Evolutionary conservation across 495 filamentous ascomycete species (phyloP).

Genomic region (Lepidopterella palustris): DNA sequence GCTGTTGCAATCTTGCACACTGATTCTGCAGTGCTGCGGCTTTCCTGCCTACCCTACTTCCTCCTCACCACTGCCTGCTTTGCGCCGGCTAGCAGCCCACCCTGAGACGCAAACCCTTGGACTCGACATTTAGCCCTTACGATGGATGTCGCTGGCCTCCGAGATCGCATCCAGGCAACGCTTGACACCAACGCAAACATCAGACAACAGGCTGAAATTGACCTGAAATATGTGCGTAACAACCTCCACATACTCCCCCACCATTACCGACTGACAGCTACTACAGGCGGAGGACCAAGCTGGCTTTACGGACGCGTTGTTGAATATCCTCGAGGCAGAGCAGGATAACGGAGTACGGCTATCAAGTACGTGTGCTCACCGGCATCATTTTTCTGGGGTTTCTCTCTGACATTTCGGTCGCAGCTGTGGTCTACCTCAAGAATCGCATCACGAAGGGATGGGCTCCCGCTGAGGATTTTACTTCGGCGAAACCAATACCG

Average conservation of each 20-base stretch:
- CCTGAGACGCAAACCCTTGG: neutral
- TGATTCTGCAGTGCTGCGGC: neutral
- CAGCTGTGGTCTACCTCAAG: constrained; percentile 96
- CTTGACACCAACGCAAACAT: constrained; percentile 78
- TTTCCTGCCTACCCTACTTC: neutral
- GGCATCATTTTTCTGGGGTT: constrained; percentile 3
- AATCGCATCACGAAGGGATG: constrained; percentile 90
- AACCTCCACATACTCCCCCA: constrained; percentile 6
- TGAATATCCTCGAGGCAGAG: constrained; percentile 85
- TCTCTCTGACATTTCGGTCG: constrained; percentile 20
- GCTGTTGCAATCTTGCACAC: neutral
- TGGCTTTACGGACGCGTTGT: constrained; percentile 81
- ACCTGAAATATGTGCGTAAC: constrained; percentile 81
- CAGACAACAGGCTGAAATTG: constrained; percentile 79
- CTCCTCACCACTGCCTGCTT: neutral
- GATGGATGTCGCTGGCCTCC: constrained; percentile 84
- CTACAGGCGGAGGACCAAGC: constrained; percentile 84
- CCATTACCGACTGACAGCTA: constrained; percentile 17
- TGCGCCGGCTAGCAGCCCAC: neutral
- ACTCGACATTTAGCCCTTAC: constrained; percentile 1
- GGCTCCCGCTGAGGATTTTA: constrained; percentile 65
- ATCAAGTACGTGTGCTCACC: constrained; percentile 58
- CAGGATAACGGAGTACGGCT: constrained; percentile 75
- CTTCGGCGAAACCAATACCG: constrained; percentile 61
- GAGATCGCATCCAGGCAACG: constrained; percentile 81